Evolutionary conservation across 441 rosid genomes (phyloP), one percentile per base, ranked within the genome.

Genomic region (Flueggea neowawraea): DNA sequence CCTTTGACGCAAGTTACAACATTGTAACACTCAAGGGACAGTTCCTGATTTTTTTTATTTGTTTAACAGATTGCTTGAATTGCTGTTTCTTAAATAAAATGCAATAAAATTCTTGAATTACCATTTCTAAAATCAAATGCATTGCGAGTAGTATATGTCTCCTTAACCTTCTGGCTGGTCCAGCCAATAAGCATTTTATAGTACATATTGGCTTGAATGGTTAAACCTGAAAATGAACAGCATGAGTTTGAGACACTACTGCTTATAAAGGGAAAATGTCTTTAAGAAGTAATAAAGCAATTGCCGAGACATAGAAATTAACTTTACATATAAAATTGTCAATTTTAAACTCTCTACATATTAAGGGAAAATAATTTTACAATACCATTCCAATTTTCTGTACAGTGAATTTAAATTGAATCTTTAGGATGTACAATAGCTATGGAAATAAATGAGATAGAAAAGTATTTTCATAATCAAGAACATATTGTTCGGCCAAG

Each of bases 161-260:
- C 90, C 72, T 89, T 95, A 71, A 95, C 85, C 69, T 82, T 85
- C 78, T 95, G 92, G 83, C 96, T 95, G 45, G 99, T 87, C 99
- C 99, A 95, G 71, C 87, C 82, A 60, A 95, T 84, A 60, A 95
- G 96, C 94, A 88, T 95, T 76, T 91, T 89, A 75, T 95, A 95
- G 63, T 95, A 95, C 96, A 91, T 84, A 65, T 95, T 95, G 48
- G 99, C 97, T 85, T 91, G 99, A 76, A 87, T 84, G 22, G 99
- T 95, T 77, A 91, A 85, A 75, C 97, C 98, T 94, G 79, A 67
- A 80, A 75, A 65, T 43, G 12, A 6, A 43, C 45, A 75, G 67
- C 55, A 12, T 33, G 60, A 47, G 43, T 64, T 17, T 57, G 11
- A 16, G 31, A 22, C 6, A 69, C 15, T 41, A 64, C 43, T 16